Evolutionary conservation across 306 rosid genomes (phyloP), one percentile per base, ranked within the genome.

Genomic region (Parietaria judaica): DNA sequence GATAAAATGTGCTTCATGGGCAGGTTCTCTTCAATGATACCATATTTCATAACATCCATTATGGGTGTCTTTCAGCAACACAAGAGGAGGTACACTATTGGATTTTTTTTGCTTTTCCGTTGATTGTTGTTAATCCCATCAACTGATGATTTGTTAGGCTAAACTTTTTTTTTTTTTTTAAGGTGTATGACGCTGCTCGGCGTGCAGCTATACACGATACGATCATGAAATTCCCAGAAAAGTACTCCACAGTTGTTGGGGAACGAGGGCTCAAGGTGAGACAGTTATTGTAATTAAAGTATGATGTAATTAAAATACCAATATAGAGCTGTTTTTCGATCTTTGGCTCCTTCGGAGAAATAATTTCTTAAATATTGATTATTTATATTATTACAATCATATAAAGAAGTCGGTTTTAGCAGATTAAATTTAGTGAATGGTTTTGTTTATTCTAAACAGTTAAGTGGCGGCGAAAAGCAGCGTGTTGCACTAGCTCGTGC

Each of bases 401-500:
- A 23, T 23, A 23, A 23, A 1, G 31, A 23, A 23, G 31, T 23
- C 31, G 61, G 14, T 11, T 49, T 49, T 9, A 49, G 15, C 15
- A 49, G 9, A 64, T 56, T 66, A 58, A 74, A 14, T 56, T 47
- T 68, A 65, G 5, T 39, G 63, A 4, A 39, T n/a, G 66, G 60
- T 56, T 14, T 38, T 61, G 45, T 68, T 66, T 67, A 58, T 69
- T 68, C 72, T 86, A 6, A 14, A 47, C 85, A 92, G 98, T 70
- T 92, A 65, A 92, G 98, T 56, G 96, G 98, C 48, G 98, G 98
- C 17, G 96, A 92, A 81, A 92, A 92, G 83, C 98, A 92, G 72
- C 94, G 98, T 47, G 96, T 92, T 79, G 95, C 96, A 56, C 75
- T 92, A 52, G 98, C 98, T 74, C 96, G 96, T 58, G 84, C 98